phyloP scores from a whole-genome alignment of 371 early-diverging fungal genomes.

The Mortierella sp. region DNA sequence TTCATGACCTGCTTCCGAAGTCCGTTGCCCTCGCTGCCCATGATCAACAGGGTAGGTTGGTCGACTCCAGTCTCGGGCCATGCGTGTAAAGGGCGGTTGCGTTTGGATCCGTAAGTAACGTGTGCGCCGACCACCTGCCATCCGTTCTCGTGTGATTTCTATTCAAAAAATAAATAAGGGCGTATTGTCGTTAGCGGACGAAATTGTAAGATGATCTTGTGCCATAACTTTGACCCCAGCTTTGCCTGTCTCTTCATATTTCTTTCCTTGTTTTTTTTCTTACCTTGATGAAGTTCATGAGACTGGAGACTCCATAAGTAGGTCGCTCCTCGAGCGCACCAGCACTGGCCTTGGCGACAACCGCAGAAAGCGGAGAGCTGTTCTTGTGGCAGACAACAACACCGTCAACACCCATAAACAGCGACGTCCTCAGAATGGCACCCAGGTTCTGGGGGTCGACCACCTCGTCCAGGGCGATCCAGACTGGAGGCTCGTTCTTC shows the following conservation, averaged over 20 bases:
- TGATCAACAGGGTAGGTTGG: conserved; percentile 63
- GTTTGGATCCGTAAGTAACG: conserved; percentile 35
- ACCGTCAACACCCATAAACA: conserved; percentile 73
- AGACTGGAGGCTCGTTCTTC: conserved; percentile 57
- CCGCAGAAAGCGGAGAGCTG: conserved; percentile 63
- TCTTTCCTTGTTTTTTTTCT: background rate
- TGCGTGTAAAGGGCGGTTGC: conserved; percentile 28
- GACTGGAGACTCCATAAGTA: conserved; percentile 56
- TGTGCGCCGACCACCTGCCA: conserved; percentile 72
- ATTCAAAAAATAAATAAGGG: background rate
- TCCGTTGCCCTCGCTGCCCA: conserved; percentile 74
- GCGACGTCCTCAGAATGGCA: conserved; percentile 70
- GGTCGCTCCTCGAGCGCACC: conserved; percentile 71
- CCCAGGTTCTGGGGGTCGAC: conserved; percentile 77
- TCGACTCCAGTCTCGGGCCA: conserved; percentile 45
- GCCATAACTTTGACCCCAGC: too few relatives aligned
- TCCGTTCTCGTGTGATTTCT: conserved; percentile 59
- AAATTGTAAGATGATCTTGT: too few relatives aligned
- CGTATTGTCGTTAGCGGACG: background rate
- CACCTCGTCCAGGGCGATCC: conserved; percentile 67
- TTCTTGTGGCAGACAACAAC: conserved; percentile 59
- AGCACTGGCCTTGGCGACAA: conserved; percentile 70
- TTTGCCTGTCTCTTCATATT: too few relatives aligned
- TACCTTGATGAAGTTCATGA: conserved; percentile 63
- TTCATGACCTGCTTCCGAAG: conserved; percentile 58